phyloP scores from a whole-genome alignment of 2,329 filamentous ascomycete species.

The Westerdykella aurantiaca region DNA sequence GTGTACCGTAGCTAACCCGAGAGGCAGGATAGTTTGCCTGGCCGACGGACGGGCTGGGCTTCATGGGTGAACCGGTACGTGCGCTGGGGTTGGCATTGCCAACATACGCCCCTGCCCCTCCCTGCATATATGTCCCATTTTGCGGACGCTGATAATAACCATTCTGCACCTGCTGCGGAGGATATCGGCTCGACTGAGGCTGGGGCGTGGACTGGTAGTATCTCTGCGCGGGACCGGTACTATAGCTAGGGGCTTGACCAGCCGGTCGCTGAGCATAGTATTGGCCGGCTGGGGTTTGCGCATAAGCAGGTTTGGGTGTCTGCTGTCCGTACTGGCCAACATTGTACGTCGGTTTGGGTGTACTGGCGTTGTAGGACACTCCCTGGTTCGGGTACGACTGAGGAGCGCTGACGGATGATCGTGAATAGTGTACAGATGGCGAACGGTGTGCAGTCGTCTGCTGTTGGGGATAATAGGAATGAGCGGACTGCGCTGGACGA shows the following conservation, averaged over 20 bases:
- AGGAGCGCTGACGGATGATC: constrained; percentile 25
- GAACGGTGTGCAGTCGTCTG: constrained; percentile 27
- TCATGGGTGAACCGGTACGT: constrained; percentile 35
- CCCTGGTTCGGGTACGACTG: constrained; percentile 27
- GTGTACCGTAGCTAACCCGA: constrained; percentile 24
- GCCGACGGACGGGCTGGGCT: constrained; percentile 18
- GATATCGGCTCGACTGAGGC: constrained; percentile 28
- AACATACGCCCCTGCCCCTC: background rate
- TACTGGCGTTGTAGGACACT: constrained; percentile 21
- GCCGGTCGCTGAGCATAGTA: constrained; percentile 30
- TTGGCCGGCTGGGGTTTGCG: constrained; percentile 16
- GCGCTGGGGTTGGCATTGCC: constrained; percentile 24
- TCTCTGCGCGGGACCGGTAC: constrained; percentile 23
- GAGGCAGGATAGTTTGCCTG: constrained; percentile 21
- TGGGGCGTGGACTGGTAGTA: constrained; percentile 32
- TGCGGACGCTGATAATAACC: constrained; percentile 32
- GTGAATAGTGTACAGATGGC: constrained; percentile 33
- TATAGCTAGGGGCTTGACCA: constrained; percentile 22
- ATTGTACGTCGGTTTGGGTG: constrained; percentile 23
- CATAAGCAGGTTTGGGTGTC: constrained; percentile 26
- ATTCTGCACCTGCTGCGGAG: constrained; percentile 22
- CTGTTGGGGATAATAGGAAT: constrained; percentile 32
- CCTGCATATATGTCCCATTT: constrained; percentile 26
- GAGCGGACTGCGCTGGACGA: constrained; percentile 26
- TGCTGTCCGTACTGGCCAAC: constrained; percentile 29